phyloP scores from a whole-genome alignment of 2,329 filamentous ascomycete genomes.

The Chalaropsis thielavioides region DNA sequence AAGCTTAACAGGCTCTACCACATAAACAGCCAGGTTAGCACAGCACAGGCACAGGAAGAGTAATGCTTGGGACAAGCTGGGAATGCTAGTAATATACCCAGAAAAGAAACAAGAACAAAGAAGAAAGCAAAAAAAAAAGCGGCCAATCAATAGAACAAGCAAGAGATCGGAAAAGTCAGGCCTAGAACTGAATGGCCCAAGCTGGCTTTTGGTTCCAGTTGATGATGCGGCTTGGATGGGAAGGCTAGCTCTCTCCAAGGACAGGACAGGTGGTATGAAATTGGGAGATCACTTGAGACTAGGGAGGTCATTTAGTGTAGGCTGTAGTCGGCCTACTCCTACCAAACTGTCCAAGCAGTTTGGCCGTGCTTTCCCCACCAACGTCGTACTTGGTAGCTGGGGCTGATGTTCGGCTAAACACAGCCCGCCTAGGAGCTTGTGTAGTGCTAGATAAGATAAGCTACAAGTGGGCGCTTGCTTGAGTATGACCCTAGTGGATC shows the following conservation, averaged over 20 bases:
- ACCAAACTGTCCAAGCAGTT: neutral
- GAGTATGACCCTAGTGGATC: neutral
- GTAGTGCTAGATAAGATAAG: neutral
- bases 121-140: neutral
- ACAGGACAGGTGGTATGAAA: conserved; percentile 12
- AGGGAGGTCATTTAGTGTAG: neutral
- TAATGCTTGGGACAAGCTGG: neutral
- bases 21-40: neutral
- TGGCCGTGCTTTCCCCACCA: conserved; percentile 4
- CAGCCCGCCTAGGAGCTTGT: neutral
- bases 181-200: neutral
- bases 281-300: neutral
- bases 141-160: neutral
- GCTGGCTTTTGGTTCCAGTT: neutral
- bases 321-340: neutral
- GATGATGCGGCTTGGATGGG: neutral
- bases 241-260: conserved; percentile 1
- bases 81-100: neutral
- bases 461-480: neutral
- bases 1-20: conserved; percentile 1
- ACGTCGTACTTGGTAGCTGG: neutral
- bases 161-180: neutral
- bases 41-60: neutral
- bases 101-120: neutral
- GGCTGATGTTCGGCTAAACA: neutral